Evolutionary conservation across 176 grass and related monocot genomes (phyloP).

Genomic region (Elymus sibiricus): DNA sequence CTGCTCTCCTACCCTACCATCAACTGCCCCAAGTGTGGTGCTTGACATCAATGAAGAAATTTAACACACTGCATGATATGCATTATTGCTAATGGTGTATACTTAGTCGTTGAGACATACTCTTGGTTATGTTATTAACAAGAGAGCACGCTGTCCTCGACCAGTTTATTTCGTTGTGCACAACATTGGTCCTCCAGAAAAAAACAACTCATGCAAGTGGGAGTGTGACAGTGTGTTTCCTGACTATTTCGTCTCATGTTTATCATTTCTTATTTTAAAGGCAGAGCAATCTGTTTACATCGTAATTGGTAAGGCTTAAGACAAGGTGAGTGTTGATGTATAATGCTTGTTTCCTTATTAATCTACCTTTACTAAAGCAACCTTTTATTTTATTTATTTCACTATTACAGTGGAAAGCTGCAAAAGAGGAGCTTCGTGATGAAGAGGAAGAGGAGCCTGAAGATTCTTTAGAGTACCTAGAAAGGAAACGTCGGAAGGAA

Average conservation of each 20-base stretch:
- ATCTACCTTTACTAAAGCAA: constrained; percentile 1
- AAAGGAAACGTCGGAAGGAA: constrained; percentile 87
- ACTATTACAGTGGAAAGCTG: constrained; percentile 89
- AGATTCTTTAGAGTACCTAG: constrained; percentile 69
- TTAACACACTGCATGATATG: not conserved
- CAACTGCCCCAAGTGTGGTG: not conserved
- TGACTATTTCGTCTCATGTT: constrained; percentile 7
- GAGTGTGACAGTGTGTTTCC: constrained; percentile 18
- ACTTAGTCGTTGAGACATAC: not conserved
- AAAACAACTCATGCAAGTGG: not conserved
- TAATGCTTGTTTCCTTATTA: not conserved
- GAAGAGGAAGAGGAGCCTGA: constrained; percentile 85
- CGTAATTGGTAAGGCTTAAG: constrained; percentile 40
- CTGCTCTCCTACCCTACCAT: not conserved
- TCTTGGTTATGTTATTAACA: not conserved
- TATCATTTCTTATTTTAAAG: constrained; percentile 6
- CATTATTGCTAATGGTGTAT: not conserved
- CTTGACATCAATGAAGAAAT: not conserved
- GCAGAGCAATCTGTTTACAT: constrained; percentile 29
- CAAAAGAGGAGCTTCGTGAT: constrained; percentile 88
- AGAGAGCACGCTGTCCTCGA: not conserved
- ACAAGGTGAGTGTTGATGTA: constrained; percentile 21
- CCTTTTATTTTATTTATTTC: not conserved
- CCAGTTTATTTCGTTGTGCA: not conserved
- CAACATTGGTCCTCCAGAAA: constrained; percentile 1